These are phyloP conservation scores for Cryptosporidium sp. DNA, from an alignment of 169 alveolate genomes.

Conservation along the genomic window DNA sequence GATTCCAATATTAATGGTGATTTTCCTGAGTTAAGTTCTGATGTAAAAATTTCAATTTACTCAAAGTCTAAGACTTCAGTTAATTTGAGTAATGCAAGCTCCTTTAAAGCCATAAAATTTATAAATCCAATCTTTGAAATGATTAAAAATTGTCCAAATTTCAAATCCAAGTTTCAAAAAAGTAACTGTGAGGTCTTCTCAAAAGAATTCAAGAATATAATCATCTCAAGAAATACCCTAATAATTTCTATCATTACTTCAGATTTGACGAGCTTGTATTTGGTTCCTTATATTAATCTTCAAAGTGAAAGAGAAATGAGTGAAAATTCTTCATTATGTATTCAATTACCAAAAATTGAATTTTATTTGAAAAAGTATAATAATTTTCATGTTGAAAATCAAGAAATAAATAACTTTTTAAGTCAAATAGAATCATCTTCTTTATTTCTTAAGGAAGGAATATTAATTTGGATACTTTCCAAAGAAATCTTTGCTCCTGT, in stretches of 20 bases:
- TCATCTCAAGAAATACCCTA: neutral
- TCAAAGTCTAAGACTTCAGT: slow-evolving; percentile 5
- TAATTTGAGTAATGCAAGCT: slow-evolving; percentile 7
- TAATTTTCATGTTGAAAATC: neutral
- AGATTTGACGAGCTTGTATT: neutral
- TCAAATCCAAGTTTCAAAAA: neutral
- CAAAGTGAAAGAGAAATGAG: neutral
- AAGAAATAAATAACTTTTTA: neutral
- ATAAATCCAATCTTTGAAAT: slow-evolving; percentile 15
- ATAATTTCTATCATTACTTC: neutral
- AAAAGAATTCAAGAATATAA: neutral
- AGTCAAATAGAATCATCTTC: neutral
- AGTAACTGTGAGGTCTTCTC: neutral
- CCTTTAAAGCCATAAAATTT: neutral
- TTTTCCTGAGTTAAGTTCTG: neutral
- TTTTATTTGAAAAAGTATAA: neutral
- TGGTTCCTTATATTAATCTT: neutral
- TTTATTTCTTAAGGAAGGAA: neutral
- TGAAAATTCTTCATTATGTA: slow-evolving; percentile 23
- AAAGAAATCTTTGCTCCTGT: slow-evolving; percentile 1
- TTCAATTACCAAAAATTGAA: slow-evolving; percentile 23
- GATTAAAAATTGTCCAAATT: neutral
- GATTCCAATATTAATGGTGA: neutral
- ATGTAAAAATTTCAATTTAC: neutral
- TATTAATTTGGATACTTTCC: neutral